Evolutionary conservation across 139 green algal species (phyloP), one percentile per base, ranked within the genome.

Genomic region (Chlorella sorokiniana): DNA sequence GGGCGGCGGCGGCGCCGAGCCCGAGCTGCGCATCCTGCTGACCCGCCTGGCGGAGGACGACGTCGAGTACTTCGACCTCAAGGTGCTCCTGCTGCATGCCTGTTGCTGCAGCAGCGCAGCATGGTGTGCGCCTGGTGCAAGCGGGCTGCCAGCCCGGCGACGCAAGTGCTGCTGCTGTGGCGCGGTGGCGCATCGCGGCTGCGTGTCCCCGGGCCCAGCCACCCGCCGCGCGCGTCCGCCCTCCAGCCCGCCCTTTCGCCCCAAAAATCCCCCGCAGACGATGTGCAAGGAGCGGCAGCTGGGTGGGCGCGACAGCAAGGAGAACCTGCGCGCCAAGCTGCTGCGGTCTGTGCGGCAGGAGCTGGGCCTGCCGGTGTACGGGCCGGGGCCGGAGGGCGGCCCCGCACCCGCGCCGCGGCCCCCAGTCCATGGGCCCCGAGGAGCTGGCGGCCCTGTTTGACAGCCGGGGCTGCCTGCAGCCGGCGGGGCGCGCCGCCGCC

Each of bases 61-160:
- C 62, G 84, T 88, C 31, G 84, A 88, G 9, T 88, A 88, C 51
- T 76, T 76, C 59, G 84, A 88, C n/a, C 52, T 85, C 41, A 88
- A 87, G 83, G 83, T 84, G 37, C 25, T 29, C 10, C 61, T 40
- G 61, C n/a, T 68, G 27, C 23, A 33, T 37, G 29, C 61, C 35
- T n/a, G 61, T 5, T 40, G 61, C 29, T 40, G n/a, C n/a, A n/a
- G n/a, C n/a, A n/a, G n/a, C n/a, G n/a, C n/a, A n/a, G n/a, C n/a
- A 33, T 16, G 54, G 16, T 63, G 54, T 22, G 27, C 18, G 16
- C 18, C 54, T 45, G 63, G 11, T 40, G 63, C 11, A 23, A 42
- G 63, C 63, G 1, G 63, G 25, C 14, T 16, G 40, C 61, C 18
- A 69, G 61, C n/a, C n/a, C n/a, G n/a, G 6, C 5, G 29, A 22